Base-by-base conservation (phyloP, 768 basidiomycete species). In the Dacryopinax primogenitus region DNA sequence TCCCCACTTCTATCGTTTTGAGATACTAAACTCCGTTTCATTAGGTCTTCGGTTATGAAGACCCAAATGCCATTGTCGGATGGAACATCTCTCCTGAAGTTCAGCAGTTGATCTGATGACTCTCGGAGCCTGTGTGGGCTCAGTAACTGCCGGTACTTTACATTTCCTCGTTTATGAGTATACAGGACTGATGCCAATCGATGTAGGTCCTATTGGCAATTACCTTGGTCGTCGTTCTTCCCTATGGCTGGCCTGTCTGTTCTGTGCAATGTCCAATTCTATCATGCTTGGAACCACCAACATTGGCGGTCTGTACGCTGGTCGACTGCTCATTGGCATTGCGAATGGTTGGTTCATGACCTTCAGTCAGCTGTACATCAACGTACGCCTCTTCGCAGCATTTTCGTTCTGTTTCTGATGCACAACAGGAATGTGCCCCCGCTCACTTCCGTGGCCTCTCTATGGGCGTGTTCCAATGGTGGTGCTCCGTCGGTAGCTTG, bases 291-390 rank as follows among this genome's bases (percentile, higher is more conserved):
- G 51, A 23, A 58, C 51, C 23, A 58, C 51, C 4, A 58, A 58
- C 18, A 21, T 58, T 30, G 26, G 51, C 51, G 51, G 13, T 3
- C 51, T 58, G 13, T 58, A 58, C 18, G 51, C 21, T 21, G 51
- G 51, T 30, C 51, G 51, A 15, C 30, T 58, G 26, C 21, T 58
- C 51, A 58, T 58, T 30, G 51, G 51, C 30, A 58, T 58, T 18
- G 51, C 51, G 26, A 58, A 58, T 30, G 51, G 51, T 21, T 58
- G 51, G 51, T 58, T 58, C 51, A 58, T 58, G 51, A 58, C 51
- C 26, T 58, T 58, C 51, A 15, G 13, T 30, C 51, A 58, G 32
- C 30, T 58, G 13, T 58, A 58, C 30, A 11, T 58, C 51, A 58
- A 58, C 18, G 51, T n/a, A n/a, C n/a, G n/a, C n/a, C n/a, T n/a